phyloP scores from a whole-genome alignment of 2,329 filamentous ascomycete species.

The Talaromyces sp. region DNA sequence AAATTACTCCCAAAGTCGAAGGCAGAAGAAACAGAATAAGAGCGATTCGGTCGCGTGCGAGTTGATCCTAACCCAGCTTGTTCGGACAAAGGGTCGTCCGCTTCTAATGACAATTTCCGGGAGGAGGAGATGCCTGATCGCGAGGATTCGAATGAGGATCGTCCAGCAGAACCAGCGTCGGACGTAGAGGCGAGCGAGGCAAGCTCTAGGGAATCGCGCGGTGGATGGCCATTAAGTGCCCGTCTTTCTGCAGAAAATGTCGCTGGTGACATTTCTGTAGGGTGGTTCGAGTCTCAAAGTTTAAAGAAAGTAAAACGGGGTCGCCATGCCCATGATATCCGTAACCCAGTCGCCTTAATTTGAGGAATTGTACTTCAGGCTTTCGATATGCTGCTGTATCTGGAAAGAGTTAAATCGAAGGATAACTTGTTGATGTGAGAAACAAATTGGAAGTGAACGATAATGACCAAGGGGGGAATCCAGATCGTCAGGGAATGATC shows the following conservation, averaged over 20 bases:
- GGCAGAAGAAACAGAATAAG: conserved; percentile 84
- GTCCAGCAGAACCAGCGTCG: conserved; percentile 58
- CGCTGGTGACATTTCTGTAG: conserved; percentile 28
- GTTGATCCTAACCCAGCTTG: conserved; percentile 49
- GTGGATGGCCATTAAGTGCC: conserved; percentile 32
- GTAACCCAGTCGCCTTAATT: not conserved
- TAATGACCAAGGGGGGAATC: not conserved
- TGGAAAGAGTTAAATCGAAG: not conserved
- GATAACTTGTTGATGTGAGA: too few relatives aligned
- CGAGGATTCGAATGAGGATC: conserved; percentile 66
- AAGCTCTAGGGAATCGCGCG: conserved; percentile 91
- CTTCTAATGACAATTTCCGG: conserved; percentile 79
- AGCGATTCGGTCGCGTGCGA: conserved; percentile 53
- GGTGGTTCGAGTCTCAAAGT: conserved; percentile 4
- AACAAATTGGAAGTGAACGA: not conserved
- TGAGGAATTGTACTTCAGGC: too few relatives aligned
- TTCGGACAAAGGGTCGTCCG: conserved; percentile 67
- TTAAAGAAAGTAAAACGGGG: conserved; percentile 1
- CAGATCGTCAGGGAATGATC: not conserved
- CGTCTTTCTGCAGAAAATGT: conserved; percentile 27
- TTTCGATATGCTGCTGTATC: too few relatives aligned
- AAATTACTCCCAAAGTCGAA: conserved; percentile 95
- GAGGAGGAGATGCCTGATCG: conserved; percentile 89
- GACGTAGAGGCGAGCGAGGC: conserved; percentile 89
- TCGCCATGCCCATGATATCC: conserved; percentile 14